These are phyloP conservation scores for Raffaelea ambrosiae DNA, from an alignment of 2,329 filamentous ascomycete genomes.

Conservation along the genomic window DNA sequence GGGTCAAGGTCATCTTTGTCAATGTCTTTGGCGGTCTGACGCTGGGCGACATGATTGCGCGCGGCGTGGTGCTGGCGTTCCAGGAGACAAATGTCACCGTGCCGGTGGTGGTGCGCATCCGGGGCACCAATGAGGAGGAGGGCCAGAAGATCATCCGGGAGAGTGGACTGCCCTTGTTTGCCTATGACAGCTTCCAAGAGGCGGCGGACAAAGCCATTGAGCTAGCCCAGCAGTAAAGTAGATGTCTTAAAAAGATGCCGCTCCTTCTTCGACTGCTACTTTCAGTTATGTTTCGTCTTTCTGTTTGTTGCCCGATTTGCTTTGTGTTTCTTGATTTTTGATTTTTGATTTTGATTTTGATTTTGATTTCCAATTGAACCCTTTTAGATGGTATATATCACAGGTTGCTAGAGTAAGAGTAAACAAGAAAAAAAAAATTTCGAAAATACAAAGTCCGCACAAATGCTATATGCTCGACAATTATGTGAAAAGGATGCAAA, in stretches of 20 bases:
- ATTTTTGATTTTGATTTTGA: too few relatives aligned
- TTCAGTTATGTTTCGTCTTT: too few relatives aligned
- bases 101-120: conserved; percentile 68
- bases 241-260: background rate
- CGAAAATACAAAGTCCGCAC: too few relatives aligned
- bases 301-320: too few relatives aligned
- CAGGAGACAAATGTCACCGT: conserved; percentile 56
- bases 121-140: conserved; percentile 65
- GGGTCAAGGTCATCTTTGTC: conserved; percentile 59
- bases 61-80: conserved; percentile 65
- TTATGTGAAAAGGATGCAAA: too few relatives aligned
- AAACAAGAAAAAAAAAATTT: too few relatives aligned
- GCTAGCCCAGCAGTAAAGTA: conserved; percentile 21
- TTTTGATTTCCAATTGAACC: too few relatives aligned
- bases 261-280: too few relatives aligned
- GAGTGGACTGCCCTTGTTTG: conserved; percentile 59
- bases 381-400: too few relatives aligned
- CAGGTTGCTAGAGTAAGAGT: too few relatives aligned
- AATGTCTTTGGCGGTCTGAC: conserved; percentile 55
- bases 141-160: conserved; percentile 62
- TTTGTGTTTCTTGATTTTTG: too few relatives aligned
- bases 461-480: too few relatives aligned
- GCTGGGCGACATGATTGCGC: conserved; percentile 73
- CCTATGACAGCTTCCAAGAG: conserved; percentile 67
- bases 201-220: conserved; percentile 60